These are phyloP conservation scores for Cenococcum geophilum DNA, from an alignment of 495 filamentous ascomycete genomes.

Conservation along the genomic window DNA sequence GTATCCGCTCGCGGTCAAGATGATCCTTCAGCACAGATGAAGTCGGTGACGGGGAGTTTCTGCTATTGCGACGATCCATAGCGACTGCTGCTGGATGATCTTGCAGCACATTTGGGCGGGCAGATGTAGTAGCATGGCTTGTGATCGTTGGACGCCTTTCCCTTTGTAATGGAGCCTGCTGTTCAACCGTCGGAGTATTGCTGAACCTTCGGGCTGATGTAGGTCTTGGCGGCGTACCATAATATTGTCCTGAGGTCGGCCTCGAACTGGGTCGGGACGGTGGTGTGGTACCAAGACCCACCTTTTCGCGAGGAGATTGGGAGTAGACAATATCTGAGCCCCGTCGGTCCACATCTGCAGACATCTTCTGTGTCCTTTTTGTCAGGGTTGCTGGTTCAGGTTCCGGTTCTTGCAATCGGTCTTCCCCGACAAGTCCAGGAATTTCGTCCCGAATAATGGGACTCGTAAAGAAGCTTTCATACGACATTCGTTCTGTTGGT, in stretches of 20 bases:
- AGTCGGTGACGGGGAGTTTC: slow-evolving; percentile 45
- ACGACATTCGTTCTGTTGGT: slow-evolving; percentile 75
- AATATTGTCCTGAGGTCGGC: slow-evolving; percentile 22
- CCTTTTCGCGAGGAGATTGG: slow-evolving; percentile 25
- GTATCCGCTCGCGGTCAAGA: slow-evolving; percentile 34
- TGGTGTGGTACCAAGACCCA: slow-evolving; percentile 22
- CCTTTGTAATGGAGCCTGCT: slow-evolving; percentile 8
- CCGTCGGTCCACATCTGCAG: slow-evolving; percentile 22
- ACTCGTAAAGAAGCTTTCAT: slow-evolving; percentile 72
- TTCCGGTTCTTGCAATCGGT: slow-evolving; percentile 46
- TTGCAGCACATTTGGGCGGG: slow-evolving; percentile 47
- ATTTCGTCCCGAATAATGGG: slow-evolving; percentile 70
- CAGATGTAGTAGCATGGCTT: slow-evolving; percentile 56
- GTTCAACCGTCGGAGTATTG: slow-evolving; percentile 21
- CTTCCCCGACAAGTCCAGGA: slow-evolving; percentile 74
- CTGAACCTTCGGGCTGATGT: slow-evolving; percentile 19
- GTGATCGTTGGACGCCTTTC: slow-evolving; percentile 38
- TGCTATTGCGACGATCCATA: slow-evolving; percentile 48
- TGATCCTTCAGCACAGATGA: slow-evolving; percentile 45
- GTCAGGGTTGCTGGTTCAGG: slow-evolving; percentile 30
- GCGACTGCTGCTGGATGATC: slow-evolving; percentile 31
- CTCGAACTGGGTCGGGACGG: slow-evolving; percentile 25
- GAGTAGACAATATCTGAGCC: slow-evolving; percentile 22
- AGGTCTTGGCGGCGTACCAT: slow-evolving; percentile 21
- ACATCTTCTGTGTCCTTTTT: slow-evolving; percentile 27